Percentiles rank a stretch among this genome's conserved stretches.
Conservation (phyloP, 768 basidiomycete genomes). For the Lactarius deliciosus region DNA sequence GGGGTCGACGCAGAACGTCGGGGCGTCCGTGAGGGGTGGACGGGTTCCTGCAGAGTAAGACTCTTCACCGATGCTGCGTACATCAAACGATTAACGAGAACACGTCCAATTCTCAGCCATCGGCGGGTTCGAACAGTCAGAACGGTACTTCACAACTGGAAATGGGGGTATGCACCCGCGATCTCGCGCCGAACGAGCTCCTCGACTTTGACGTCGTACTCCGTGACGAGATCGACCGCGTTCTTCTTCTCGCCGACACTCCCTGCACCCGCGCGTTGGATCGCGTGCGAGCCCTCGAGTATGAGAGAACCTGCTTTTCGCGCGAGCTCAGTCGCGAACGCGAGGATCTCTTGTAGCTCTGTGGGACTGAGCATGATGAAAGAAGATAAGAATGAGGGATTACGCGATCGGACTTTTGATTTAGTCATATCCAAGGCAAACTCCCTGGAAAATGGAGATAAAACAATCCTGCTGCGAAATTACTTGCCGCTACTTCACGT, state of each 20-base stretch:
- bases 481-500: background rate
- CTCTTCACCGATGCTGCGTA: conserved; percentile 86
- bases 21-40: conserved; percentile 74
- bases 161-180: conserved; percentile 62
- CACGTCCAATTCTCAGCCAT: background rate
- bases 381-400: background rate
- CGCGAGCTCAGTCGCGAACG: conserved; percentile 70
- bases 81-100: conserved; percentile 3
- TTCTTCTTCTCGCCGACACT: conserved; percentile 86
- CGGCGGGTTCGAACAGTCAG: background rate
- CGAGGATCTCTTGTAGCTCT: conserved; percentile 61
- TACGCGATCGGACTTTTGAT: no score
- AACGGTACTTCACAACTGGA: conserved; percentile 61
- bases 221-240: conserved; percentile 91
- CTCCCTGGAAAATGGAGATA: background rate
- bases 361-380: conserved; percentile 34
- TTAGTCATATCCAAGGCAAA: background rate
- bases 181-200: conserved; percentile 75
- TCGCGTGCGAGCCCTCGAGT: conserved; percentile 72
- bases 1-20: conserved; percentile 96
- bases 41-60: conserved; percentile 76
- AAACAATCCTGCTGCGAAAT: background rate
- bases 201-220: conserved; percentile 91
- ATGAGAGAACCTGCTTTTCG: conserved; percentile 74
- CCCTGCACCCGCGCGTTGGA: conserved; percentile 51